Evolutionary conservation across 306 rosid genomes (phyloP).

Genomic region (Lupinus albus): DNA sequence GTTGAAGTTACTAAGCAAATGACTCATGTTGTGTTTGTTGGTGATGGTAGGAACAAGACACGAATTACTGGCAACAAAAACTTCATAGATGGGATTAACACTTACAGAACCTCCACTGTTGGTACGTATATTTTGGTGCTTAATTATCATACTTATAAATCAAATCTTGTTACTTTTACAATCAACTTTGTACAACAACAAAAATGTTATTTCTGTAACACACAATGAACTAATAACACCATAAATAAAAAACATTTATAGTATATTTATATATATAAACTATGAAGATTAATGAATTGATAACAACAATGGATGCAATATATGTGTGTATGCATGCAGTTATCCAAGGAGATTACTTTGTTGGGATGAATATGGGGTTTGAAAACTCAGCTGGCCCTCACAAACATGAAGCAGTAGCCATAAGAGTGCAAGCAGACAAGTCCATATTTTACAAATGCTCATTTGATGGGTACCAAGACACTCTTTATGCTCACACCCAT

Average conservation of each 20-base stretch:
- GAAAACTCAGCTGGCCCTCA: conserved; percentile 70
- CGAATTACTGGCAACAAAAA: conserved; percentile 61
- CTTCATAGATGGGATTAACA: conserved; percentile 51
- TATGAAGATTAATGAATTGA: background rate
- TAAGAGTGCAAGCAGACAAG: conserved; percentile 68
- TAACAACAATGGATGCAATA: background rate
- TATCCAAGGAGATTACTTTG: conserved; percentile 57
- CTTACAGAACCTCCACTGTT: conserved; percentile 60
- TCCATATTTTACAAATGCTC: conserved; percentile 60
- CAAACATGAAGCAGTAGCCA: conserved; percentile 76
- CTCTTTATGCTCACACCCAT: conserved; percentile 61
- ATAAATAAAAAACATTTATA: background rate
- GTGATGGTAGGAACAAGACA: conserved; percentile 67
- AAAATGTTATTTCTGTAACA: no score
- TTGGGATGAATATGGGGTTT: conserved; percentile 60
- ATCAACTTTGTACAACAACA: no score
- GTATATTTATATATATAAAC: background rate
- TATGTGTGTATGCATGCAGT: conserved; percentile 43
- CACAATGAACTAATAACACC: no score
- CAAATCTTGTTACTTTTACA: no score
- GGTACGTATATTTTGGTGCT: conserved; percentile 41
- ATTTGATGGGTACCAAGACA: conserved; percentile 73
- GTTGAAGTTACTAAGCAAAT: conserved; percentile 42
- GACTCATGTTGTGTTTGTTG: conserved; percentile 59
- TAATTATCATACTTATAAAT: no score